These are phyloP conservation scores for Anthoceros angustus DNA, from an alignment of 225 moss, liverwort and hornwort species.

Conservation along the genomic window DNA sequence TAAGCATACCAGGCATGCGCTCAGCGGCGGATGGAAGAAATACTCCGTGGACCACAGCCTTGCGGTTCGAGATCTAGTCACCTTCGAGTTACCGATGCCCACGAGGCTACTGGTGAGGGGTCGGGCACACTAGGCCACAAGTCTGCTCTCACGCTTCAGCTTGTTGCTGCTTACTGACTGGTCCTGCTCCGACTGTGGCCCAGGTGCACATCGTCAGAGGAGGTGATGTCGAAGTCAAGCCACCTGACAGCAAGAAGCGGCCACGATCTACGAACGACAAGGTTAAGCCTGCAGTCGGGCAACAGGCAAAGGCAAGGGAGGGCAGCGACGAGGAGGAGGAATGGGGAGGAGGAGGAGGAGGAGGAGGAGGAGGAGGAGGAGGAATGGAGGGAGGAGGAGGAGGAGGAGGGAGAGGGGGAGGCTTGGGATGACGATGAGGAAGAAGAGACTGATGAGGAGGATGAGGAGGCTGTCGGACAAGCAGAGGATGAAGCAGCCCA, in stretches of 20 bases:
- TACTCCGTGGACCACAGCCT: conserved; percentile 27
- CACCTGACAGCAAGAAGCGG: background rate
- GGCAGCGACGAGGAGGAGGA: background rate
- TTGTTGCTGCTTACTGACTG: background rate
- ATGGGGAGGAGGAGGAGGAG: too few relatives aligned
- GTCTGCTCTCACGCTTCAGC: background rate
- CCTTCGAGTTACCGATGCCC: conserved; percentile 22
- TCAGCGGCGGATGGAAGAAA: conserved; percentile 35
- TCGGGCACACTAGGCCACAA: background rate
- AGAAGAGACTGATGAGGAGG: too few relatives aligned
- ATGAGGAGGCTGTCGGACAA: too few relatives aligned
- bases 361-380: too few relatives aligned
- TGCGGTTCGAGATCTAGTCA: conserved; percentile 20
- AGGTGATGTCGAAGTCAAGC: background rate
- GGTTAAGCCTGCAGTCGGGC: background rate
- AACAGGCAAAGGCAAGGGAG: background rate
- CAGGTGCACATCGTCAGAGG: background rate
- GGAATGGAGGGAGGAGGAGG: background rate
- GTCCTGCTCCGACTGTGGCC: background rate
- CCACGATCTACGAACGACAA: background rate
- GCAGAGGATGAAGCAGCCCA: too few relatives aligned
- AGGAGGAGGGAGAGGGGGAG: background rate
- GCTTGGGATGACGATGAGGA: background rate
- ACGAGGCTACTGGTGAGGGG: conserved; percentile 17
- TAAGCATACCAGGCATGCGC: conserved; percentile 20